Evolutionary conservation across 305 asterid species (phyloP).

Genomic region (Nicotiana rustica): DNA sequence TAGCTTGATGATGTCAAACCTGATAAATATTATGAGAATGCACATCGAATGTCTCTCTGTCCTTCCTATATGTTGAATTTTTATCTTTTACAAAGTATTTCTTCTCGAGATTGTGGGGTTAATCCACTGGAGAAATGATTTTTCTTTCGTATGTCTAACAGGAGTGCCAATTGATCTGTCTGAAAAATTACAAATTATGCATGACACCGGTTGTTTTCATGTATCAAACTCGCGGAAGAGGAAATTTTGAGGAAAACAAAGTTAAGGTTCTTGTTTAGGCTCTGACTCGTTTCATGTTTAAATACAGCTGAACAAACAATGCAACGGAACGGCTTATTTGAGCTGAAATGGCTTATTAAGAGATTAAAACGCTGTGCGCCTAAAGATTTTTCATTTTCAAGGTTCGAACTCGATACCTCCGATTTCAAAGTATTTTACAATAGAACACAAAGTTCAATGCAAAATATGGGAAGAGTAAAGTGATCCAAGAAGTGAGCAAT

Average conservation of each 20-base stretch:
- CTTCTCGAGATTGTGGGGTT: conserved; percentile 15
- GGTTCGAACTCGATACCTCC: no score
- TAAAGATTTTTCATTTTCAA: no score
- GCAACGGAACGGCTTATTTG: not conserved
- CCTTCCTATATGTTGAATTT: not conserved
- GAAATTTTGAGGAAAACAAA: not conserved
- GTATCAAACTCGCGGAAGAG: not conserved
- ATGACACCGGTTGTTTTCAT: conserved; percentile 3
- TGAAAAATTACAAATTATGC: not conserved
- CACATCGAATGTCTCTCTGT: not conserved
- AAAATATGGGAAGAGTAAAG: not conserved
- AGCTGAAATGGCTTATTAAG: no score
- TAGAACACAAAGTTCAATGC: not conserved
- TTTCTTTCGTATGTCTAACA: not conserved
- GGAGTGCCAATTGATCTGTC: not conserved
- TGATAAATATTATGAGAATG: conserved; percentile 14
- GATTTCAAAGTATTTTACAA: no score
- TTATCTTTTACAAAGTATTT: not conserved
- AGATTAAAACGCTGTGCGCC: no score
- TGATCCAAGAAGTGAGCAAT: not conserved
- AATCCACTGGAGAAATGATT: conserved; percentile 13
- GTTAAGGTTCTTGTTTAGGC: not conserved
- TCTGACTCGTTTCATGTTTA: not conserved
- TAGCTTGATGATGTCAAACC: not conserved
- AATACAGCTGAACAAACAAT: not conserved